phyloP scores from a whole-genome alignment of 2,329 filamentous ascomycete genomes.

The Endothia cerciana region DNA sequence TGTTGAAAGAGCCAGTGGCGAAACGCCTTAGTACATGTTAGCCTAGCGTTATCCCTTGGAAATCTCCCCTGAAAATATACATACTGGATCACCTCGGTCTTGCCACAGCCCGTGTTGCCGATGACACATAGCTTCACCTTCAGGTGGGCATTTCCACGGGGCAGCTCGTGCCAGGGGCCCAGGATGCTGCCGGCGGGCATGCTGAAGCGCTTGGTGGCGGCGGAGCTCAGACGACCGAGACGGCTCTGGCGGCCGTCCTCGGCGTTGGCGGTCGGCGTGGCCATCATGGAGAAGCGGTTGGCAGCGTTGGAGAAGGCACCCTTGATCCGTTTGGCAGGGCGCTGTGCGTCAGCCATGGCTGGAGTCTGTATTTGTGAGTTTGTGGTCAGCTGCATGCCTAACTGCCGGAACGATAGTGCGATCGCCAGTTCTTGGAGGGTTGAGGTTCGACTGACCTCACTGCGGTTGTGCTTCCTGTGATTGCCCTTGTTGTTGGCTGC shows the following conservation, averaged over 20 bases:
- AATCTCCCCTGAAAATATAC: too few species aligned
- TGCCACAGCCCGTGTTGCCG: constrained; percentile 4
- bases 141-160: neutral
- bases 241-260: constrained; percentile 24
- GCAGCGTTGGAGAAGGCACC: constrained; percentile 15
- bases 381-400: neutral
- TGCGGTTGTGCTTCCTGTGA: constrained; percentile 10
- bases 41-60: neutral
- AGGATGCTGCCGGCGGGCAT: neutral
- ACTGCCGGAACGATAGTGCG: neutral
- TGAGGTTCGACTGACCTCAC: neutral
- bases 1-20: neutral
- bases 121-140: constrained; percentile 9
- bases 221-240: constrained; percentile 1
- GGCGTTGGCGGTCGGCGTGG: neutral
- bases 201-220: constrained; percentile 7
- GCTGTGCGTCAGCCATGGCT: neutral
- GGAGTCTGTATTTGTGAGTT: constrained; percentile 9
- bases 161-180: neutral
- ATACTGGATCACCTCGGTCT: constrained; percentile 13
- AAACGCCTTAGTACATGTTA: neutral
- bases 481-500: neutral
- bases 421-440: neutral
- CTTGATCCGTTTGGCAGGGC: constrained; percentile 6
- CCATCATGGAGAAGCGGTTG: constrained; percentile 12